phyloP scores from a whole-genome alignment of 2,329 filamentous ascomycete genomes.

The Neobulgaria alba region DNA sequence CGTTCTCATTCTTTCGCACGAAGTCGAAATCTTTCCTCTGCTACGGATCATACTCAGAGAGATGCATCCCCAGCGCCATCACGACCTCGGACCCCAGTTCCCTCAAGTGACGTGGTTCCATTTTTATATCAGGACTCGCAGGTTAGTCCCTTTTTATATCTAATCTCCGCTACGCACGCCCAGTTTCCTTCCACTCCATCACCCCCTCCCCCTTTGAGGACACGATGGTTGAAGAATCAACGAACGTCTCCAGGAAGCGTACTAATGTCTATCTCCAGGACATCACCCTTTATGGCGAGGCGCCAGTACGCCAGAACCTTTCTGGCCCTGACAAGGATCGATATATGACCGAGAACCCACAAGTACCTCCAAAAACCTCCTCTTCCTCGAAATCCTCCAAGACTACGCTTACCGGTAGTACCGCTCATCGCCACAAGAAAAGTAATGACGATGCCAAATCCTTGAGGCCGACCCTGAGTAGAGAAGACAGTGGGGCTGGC shows the following conservation, averaged over 20 bases:
- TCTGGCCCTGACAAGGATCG: slow-evolving; percentile 63
- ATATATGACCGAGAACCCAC: slow-evolving; percentile 42
- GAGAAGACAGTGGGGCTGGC: slow-evolving; percentile 60
- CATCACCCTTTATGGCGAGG: slow-evolving; percentile 68
- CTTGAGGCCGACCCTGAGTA: slow-evolving; percentile 62
- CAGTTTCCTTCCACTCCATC: background rate
- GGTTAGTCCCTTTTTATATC: slow-evolving; percentile 30
- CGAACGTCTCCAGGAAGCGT: background rate
- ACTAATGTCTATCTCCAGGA: slow-evolving; percentile 40
- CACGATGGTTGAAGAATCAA: background rate
- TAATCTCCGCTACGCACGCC: background rate
- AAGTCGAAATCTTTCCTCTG: slow-evolving; percentile 68
- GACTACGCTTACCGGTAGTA: slow-evolving; percentile 57
- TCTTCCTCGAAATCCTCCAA: slow-evolving; percentile 45
- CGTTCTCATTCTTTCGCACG: slow-evolving; percentile 53
- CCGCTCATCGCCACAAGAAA: slow-evolving; percentile 55
- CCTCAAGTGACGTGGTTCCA: slow-evolving; percentile 90
- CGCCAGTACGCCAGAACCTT: slow-evolving; percentile 63
- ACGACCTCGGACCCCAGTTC: slow-evolving; percentile 74
- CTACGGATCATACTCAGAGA: slow-evolving; percentile 51
- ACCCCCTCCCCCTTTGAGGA: background rate
- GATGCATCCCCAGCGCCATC: slow-evolving; percentile 69
- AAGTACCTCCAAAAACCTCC: slow-evolving; percentile 50
- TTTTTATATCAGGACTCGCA: slow-evolving; percentile 87
- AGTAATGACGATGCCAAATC: slow-evolving; percentile 59